Base-by-base conservation (phyloP, 2,329 filamentous ascomycete species). In the Arthrobotrys pseudoclavata region DNA sequence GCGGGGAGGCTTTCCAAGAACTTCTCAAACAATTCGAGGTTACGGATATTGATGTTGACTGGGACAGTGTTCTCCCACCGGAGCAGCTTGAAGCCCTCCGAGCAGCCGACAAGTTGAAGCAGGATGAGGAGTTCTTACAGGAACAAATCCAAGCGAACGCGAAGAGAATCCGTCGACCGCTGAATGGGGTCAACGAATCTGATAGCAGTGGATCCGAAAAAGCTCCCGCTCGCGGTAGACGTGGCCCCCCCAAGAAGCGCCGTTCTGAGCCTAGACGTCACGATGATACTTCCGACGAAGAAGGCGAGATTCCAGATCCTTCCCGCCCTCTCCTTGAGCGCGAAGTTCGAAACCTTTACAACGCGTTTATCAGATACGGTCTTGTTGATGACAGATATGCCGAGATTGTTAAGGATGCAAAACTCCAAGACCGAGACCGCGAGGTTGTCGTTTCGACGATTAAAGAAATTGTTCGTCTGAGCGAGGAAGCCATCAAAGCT, bases 41-140 rank as follows among this genome's bases (percentile, higher is more conserved):
- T 82, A 97, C 96, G 0, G 96, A 99, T 84, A 92, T 98, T 24
- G 92, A 98, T 80, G 90, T 98, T 26, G 94, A 96, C 80, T 99
- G 96, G 96, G 96, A 99, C 82, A 92, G 98, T 80, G 99, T 99
- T 81, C 98, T 99, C 81, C 96, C 96, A 0, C 94, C 94, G 76
- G 94, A 97, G 6, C 91, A 97, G 82, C 88, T 99, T 18, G 94
- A 94, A 15, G 91, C 90, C 76, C 92, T 98, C 84, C 97, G 96
- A 83, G 91, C 90, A 0, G 93, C 97, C 62, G 95, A 98, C 82
- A 92, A 96, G 80, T 90, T 91, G 83, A 91, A 92, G 82, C 83
- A 85, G 53, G 83, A 82, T 13, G 82, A 83, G 53, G 84, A 85
- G 61, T 81, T 81, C 42, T 77, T 80, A 31, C 79, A 81, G 18